Evolutionary conservation across 2,329 filamentous ascomycete genomes (phyloP).

Genomic region (Blumeriella jaapii): DNA sequence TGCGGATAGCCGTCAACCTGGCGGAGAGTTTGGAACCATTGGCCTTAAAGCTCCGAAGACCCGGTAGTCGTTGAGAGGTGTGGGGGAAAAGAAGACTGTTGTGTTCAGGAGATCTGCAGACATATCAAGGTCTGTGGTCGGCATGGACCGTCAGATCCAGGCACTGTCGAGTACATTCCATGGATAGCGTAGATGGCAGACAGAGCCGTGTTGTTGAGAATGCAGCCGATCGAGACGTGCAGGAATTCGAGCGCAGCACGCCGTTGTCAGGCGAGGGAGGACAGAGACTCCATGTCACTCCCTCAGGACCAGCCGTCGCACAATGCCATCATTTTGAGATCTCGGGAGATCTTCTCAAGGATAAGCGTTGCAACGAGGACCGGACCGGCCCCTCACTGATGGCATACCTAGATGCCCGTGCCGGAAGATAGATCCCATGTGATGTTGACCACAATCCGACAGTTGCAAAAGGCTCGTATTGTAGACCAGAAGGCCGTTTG

Average conservation of each 20-base stretch:
- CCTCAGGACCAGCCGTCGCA: too few species aligned
- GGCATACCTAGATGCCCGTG: too few species aligned
- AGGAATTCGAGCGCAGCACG: background rate
- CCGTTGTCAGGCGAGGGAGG: background rate
- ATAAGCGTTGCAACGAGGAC: constrained; percentile 4
- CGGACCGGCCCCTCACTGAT: too few species aligned
- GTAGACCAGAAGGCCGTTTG: too few species aligned
- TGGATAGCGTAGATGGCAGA: background rate
- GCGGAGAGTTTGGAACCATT: constrained; percentile 2
- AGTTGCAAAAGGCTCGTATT: too few species aligned
- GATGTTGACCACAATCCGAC: too few species aligned
- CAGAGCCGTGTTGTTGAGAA: background rate
- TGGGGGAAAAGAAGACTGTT: constrained; percentile 2
- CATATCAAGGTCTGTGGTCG: background rate
- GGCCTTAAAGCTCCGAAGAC: constrained; percentile 10
- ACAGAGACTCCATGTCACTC: background rate
- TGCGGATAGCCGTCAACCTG: constrained; percentile 10
- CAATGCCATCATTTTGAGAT: too few species aligned
- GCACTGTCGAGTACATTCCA: constrained; percentile 2
- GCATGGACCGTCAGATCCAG: background rate
- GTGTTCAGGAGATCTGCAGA: constrained; percentile 4
- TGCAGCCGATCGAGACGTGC: background rate
- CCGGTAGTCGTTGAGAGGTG: constrained; percentile 12
- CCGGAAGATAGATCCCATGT: too few species aligned
- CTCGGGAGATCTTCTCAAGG: constrained; percentile 8